These are phyloP conservation scores for Aspergillus sclerotiicarbonarius DNA, from an alignment of 495 filamentous ascomycete species.

Conservation along the genomic window DNA sequence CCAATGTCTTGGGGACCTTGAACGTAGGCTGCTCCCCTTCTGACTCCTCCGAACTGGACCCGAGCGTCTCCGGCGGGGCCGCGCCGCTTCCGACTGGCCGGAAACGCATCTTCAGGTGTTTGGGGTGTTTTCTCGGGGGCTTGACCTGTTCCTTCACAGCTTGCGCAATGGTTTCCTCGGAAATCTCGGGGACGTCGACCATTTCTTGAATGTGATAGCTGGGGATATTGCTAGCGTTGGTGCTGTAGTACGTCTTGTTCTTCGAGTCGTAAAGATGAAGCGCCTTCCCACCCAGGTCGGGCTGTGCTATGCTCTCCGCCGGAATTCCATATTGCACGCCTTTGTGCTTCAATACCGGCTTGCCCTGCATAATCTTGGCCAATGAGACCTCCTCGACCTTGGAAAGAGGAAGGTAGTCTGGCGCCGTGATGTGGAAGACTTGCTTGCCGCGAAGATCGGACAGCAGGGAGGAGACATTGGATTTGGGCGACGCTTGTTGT, in stretches of 20 bases:
- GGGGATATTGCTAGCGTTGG: constrained; percentile 31
- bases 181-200: constrained; percentile 33
- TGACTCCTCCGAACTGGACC: constrained; percentile 49
- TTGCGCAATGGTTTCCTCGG: constrained; percentile 32
- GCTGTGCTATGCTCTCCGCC: constrained; percentile 35
- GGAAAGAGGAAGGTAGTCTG: constrained; percentile 41
- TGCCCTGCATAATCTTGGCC: constrained; percentile 39
- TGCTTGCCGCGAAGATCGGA: constrained; percentile 45
- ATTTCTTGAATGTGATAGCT: constrained; percentile 49
- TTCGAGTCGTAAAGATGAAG: constrained; percentile 38
- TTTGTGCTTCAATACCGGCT: constrained; percentile 40
- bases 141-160: constrained; percentile 40
- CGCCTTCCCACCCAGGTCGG: constrained; percentile 30
- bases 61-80: constrained; percentile 45
- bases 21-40: constrained; percentile 41
- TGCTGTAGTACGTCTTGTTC: constrained; percentile 32
- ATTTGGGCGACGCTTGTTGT: constrained; percentile 33
- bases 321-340: constrained; percentile 48
- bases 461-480: constrained; percentile 35
- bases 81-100: constrained; percentile 51
- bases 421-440: constrained; percentile 45
- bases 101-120: constrained; percentile 60
- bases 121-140: constrained; percentile 52
- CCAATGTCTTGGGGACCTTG: constrained; percentile 28
- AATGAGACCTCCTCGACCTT: constrained; percentile 44